Evolutionary conservation across 2,329 filamentous ascomycete genomes (phyloP), one percentile per base, ranked within the genome.

Genomic region (Sarocladium oryzae): DNA sequence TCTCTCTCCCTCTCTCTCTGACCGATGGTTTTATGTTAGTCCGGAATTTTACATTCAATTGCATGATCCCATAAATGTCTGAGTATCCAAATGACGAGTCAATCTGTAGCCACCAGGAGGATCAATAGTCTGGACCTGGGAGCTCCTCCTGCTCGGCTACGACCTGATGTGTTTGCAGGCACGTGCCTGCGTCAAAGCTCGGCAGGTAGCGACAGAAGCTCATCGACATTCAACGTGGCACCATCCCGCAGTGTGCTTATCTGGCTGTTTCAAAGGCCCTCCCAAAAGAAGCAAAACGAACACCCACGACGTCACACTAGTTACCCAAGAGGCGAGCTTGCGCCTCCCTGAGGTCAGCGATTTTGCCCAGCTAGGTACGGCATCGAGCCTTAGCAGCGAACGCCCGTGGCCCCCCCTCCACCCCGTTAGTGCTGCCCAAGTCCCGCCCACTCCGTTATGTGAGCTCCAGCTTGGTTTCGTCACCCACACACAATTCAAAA

Each of bases 391-490:
- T 48, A 48, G 33, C 43, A 26, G 43, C 26, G 33, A 23, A n/a
- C 18, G 43, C 43, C 15, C 10, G n/a, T n/a, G 3, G 16, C 15
- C 43, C 10, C 7, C 43, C 43, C 28, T 32, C 21, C 43, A 48
- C 18, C 28, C 43, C 16, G 49, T 50, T 46, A 48, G 51, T 46
- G 26, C 30, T 24, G 23, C 20, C 33, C 36, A 20, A 26, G n/a
- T 37, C 49, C 46, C 30, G 45, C 26, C n/a, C n/a, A n/a, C 37
- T 33, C 38, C 38, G 33, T 38, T n/a, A n/a, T n/a, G 33, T 18
- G 32, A 40, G 33, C 49, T 54, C 54, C 51, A 41, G 30, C 53
- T 32, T 30, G 24, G 32, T 32, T 50, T 50, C 49, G 49, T 37
- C 33, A 50, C 35, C 33, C 35, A 40, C 49, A 40, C 49, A 40